Percentiles rank a stretch among this genome's conserved stretches.
Conservation (phyloP, 2,329 filamentous ascomycete genomes). For the Neofusicoccum kwambonambiense region DNA sequence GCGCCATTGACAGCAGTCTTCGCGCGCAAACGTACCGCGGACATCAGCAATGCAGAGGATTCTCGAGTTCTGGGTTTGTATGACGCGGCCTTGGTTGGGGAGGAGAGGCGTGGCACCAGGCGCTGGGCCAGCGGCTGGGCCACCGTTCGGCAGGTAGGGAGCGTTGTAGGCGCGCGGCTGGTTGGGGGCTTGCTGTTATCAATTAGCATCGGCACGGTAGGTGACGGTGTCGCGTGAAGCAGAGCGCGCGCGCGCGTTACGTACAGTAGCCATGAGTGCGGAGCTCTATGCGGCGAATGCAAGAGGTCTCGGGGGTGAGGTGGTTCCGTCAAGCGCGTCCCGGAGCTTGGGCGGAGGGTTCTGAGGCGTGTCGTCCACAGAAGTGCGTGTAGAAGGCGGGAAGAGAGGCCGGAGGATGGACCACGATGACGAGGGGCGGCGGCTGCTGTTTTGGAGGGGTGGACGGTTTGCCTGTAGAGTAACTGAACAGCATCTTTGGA, state of each 20-base stretch:
- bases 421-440: slow-evolving; percentile 14
- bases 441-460: slow-evolving; percentile 12
- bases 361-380: background rate
- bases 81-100: slow-evolving; percentile 53
- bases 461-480: slow-evolving; percentile 11
- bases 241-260: slow-evolving; percentile 12
- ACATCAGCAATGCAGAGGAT: slow-evolving; percentile 55
- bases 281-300: slow-evolving; percentile 15
- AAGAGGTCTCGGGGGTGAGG: slow-evolving; percentile 19
- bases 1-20: background rate
- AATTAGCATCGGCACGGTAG: slow-evolving; percentile 20
- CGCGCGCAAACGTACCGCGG: slow-evolving; percentile 41
- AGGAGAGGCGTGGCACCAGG: slow-evolving; percentile 49
- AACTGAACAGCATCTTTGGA: background rate
- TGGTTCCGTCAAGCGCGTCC: slow-evolving; percentile 16
- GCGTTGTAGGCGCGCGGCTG: slow-evolving; percentile 51
- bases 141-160: slow-evolving; percentile 49
- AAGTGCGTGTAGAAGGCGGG: slow-evolving; percentile 3
- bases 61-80: slow-evolving; percentile 48
- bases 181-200: slow-evolving; percentile 48
- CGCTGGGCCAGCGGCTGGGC: slow-evolving; percentile 42
- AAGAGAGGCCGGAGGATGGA: slow-evolving; percentile 12
- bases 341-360: slow-evolving; percentile 5
- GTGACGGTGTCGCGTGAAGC: background rate
- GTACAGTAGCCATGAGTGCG: slow-evolving; percentile 23